A percentile compares a stretch with the other conserved stretches of the same genome.
Conservation (phyloP, 2,329 filamentous ascomycete species). For the Aciculosporium take region DNA sequence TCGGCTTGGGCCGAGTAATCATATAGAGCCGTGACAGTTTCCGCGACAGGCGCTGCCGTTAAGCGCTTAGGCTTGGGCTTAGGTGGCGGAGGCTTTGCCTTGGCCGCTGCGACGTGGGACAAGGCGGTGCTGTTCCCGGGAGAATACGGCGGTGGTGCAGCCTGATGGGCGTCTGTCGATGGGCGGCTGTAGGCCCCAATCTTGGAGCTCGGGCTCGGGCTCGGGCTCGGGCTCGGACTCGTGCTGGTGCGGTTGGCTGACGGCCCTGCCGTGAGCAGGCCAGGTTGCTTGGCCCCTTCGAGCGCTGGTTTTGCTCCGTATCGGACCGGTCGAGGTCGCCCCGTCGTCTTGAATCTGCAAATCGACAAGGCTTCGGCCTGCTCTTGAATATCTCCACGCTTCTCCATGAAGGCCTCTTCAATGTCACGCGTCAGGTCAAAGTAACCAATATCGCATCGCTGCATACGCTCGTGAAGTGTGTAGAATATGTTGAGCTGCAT, state of each 20-base stretch:
- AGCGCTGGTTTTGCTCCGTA: conserved; percentile 42
- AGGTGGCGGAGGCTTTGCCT: conserved; percentile 57
- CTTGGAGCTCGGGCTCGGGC: conserved; percentile 16
- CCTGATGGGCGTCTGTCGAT: conserved; percentile 29
- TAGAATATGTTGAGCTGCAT: conserved; percentile 99
- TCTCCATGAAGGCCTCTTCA: conserved; percentile 78
- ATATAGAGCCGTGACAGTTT: conserved; percentile 82
- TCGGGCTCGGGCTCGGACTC: conserved; percentile 10
- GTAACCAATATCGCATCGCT: conserved; percentile 91
- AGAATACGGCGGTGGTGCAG: conserved; percentile 61
- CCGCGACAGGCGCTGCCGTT: conserved; percentile 47
- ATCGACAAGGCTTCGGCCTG: conserved; percentile 73
- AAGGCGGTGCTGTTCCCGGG: conserved; percentile 26
- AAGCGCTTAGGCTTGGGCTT: conserved; percentile 69
- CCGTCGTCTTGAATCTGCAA: conserved; percentile 81
- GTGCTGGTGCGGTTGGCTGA: conserved; percentile 7
- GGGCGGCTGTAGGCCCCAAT: conserved; percentile 21
- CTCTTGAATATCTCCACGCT: conserved; percentile 79
- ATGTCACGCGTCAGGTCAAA: conserved; percentile 87
- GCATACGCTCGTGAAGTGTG: conserved; percentile 96
- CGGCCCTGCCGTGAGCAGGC: conserved; percentile 35
- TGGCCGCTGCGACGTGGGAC: conserved; percentile 36
- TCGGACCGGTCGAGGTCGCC: conserved; percentile 46
- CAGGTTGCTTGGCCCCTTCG: conserved; percentile 32
- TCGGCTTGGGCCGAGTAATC: conserved; percentile 94